phyloP scores from a whole-genome alignment of 371 early-diverging fungal genomes.

The Mucor indicus region DNA sequence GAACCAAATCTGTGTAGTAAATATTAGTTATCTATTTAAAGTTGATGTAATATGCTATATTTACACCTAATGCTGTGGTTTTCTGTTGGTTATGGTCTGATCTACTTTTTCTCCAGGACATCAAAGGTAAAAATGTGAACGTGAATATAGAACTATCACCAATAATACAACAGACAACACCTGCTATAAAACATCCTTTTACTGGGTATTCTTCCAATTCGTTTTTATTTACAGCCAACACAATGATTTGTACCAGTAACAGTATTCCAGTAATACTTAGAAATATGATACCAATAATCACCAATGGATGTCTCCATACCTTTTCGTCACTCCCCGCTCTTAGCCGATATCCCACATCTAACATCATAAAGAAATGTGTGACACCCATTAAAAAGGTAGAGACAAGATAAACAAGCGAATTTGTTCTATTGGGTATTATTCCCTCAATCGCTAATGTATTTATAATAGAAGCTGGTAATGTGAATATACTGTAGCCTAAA shows the following conservation, averaged over 20 bases:
- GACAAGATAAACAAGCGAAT: constrained; percentile 4
- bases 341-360: constrained; percentile 11
- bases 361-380: constrained; percentile 14
- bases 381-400: constrained; percentile 9
- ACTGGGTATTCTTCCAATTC: neutral
- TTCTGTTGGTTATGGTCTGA: constrained; percentile 3
- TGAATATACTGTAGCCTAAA: constrained; percentile 10
- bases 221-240: neutral
- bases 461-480: constrained; percentile 14
- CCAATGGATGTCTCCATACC: constrained; percentile 9
- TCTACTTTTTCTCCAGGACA: constrained; percentile 14
- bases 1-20: no score
- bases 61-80: constrained; percentile 19
- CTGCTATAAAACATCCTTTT: constrained; percentile 2
- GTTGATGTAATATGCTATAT: no score
- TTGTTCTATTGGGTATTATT: neutral
- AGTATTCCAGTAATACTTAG: neutral
- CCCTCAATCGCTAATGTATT: constrained; percentile 4
- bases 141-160: constrained; percentile 6
- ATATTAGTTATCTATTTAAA: no score
- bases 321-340: constrained; percentile 1
- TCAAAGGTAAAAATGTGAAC: constrained; percentile 16
- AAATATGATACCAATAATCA: constrained; percentile 6
- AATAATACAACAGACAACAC: constrained; percentile 5
- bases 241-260: constrained; percentile 3